Base-by-base conservation (phyloP, 2,329 filamentous ascomycete species). In the Magnaporthiopsis rhizophila region DNA sequence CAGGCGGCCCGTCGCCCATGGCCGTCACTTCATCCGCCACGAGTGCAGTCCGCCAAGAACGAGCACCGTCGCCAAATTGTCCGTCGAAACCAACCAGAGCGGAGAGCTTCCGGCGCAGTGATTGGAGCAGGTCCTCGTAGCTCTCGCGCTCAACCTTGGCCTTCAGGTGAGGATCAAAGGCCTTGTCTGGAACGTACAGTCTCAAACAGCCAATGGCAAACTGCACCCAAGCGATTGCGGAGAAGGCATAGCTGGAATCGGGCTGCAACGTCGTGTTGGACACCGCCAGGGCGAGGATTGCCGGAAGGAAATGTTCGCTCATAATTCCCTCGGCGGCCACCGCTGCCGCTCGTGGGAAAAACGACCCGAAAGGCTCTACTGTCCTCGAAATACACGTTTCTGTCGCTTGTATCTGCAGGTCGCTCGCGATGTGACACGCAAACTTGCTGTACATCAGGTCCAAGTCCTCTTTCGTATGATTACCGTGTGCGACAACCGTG, bases 161-260 rank as follows among this genome's bases (percentile, higher is more conserved):
- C 62, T 83, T 80, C 65, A 88, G 79, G 65, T 88, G 84, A 1
- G 95, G 95, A 74, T 99, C 95, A 70, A 94, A 95, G 3, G 90
- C 84, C 68, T 89, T 88, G 74, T 96, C 89, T 0, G 96, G 93
- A 2, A 98, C 87, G 71, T 94, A 97, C 2, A 97, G 81, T 67
- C 85, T 84, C 61, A 98, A 80, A 56, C 89, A 85, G 21, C 88
- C 88, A 26, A 93, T 76, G 1, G 91, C 89, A 66, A 97, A 87
- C 62, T 89, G 82, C 34, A 92, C 81, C 86, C 93, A 95, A 6
- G 90, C 88, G 28, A 89, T 76, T 26, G 85, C 82, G 26, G 81
- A 76, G 62, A 76, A 74, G 2, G 71, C 68, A 21, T 68, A 66
- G 68, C 61, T 73, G 69, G n/a, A 64, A 66, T 1, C 70, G 68